Percentiles rank a stretch among this genome's conserved stretches.
These are phyloP conservation scores for Apophysomyces sp. DNA, from an alignment of 371 early-diverging fungal species.

Conservation along the genomic window DNA sequence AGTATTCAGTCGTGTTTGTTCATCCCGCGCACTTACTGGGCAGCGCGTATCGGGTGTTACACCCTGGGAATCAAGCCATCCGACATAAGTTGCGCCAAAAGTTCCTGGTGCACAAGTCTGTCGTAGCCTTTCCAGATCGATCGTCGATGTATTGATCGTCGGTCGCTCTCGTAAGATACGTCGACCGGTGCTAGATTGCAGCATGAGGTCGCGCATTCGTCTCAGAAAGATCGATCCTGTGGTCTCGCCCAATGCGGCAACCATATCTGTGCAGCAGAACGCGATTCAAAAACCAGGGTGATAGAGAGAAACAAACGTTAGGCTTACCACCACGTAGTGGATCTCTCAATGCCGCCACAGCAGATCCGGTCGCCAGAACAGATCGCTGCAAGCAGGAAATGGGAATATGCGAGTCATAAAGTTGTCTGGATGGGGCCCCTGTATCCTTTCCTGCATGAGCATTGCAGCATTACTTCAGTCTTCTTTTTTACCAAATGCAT, in stretches of 20 bases:
- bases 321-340: conserved; percentile 76
- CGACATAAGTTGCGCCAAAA: conserved; percentile 85
- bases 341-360: conserved; percentile 73
- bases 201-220: conserved; percentile 80
- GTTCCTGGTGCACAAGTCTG: conserved; percentile 65
- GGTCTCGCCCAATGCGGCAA: conserved; percentile 91
- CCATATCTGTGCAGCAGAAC: conserved; percentile 66
- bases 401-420: conserved; percentile 59
- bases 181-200: conserved; percentile 72
- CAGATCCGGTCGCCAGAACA: conserved; percentile 72
- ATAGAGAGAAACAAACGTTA: too few relatives aligned
- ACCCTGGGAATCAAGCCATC: conserved; percentile 76
- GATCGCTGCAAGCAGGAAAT: conserved; percentile 56
- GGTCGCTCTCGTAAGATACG: conserved; percentile 85
- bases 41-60: conserved; percentile 85
- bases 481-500: too few relatives aligned
- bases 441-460: too few relatives aligned
- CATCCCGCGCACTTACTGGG: conserved; percentile 49
- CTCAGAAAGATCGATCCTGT: conserved; percentile 69
- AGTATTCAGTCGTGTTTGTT: neutral
- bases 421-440: conserved; percentile 1
- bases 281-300: neutral
- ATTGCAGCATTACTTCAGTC: too few relatives aligned
- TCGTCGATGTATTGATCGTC: conserved; percentile 59
- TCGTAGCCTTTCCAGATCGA: conserved; percentile 67